Percentiles rank a stretch among this genome's conserved stretches.
Evolutionary conservation across 305 asterid genomes (phyloP).

Genomic region (Fraxinus baroniana): DNA sequence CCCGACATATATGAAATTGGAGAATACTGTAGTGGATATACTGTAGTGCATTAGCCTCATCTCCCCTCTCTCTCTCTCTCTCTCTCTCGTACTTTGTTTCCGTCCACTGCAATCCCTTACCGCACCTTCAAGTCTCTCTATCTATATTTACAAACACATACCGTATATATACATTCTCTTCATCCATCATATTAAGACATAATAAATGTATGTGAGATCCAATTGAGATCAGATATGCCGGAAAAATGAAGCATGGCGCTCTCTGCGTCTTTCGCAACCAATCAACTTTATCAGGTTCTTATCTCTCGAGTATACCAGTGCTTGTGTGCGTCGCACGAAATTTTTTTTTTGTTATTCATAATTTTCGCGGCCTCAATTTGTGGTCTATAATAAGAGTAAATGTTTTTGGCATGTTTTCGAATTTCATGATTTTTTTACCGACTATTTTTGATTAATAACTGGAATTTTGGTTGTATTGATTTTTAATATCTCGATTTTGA

Average conservation of each 20-base stretch:
- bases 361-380: background rate
- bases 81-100: background rate
- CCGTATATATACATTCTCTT: background rate
- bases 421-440: background rate
- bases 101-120: slow-evolving; percentile 36
- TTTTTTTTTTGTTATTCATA: background rate
- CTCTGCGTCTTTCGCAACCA: slow-evolving; percentile 35
- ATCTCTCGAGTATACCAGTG: background rate
- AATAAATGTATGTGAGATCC: background rate
- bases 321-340: background rate
- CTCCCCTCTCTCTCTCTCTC: background rate
- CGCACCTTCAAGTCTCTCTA: slow-evolving; percentile 20
- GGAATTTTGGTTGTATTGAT: background rate
- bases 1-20: background rate
- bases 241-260: slow-evolving; percentile 41
- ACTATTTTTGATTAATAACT: background rate
- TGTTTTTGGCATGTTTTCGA: background rate
- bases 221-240: slow-evolving; percentile 22
- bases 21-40: background rate
- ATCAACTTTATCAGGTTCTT: slow-evolving; percentile 39
- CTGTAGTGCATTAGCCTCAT: background rate
- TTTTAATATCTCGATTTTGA: background rate
- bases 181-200: background rate
- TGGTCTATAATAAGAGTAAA: background rate
- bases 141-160: background rate